Conservation (phyloP, 2,329 filamentous ascomycete genomes). For the Aplosporella prunicola region DNA sequence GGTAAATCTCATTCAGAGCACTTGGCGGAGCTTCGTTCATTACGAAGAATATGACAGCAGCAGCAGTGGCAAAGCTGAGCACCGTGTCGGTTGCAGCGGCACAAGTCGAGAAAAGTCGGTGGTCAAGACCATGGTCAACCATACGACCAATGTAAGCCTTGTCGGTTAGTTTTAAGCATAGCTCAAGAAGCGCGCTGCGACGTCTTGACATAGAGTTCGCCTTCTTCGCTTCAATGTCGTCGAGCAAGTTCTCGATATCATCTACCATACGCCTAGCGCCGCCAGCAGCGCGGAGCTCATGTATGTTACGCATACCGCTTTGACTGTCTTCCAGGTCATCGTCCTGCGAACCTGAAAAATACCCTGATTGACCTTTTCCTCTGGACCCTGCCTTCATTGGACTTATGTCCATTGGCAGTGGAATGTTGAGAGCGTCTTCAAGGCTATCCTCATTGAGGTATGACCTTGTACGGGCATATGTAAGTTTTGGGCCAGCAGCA, state of each 20-base stretch:
- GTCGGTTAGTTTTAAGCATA: constrained; percentile 46
- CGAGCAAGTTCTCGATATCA: constrained; percentile 47
- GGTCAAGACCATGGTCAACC: constrained; percentile 62
- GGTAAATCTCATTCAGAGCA: constrained; percentile 47
- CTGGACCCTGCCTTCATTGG: too few relatives aligned
- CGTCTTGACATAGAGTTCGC: constrained; percentile 36
- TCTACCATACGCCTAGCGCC: constrained; percentile 47
- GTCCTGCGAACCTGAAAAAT: too few relatives aligned
- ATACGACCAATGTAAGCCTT: constrained; percentile 61
- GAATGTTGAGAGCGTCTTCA: constrained; percentile 29
- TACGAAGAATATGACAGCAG: constrained; percentile 54
- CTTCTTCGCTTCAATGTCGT: constrained; percentile 45
- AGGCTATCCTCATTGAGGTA: constrained; percentile 46
- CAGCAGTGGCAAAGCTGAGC: constrained; percentile 53
- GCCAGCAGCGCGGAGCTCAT: constrained; percentile 52
- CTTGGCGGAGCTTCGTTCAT: constrained; percentile 51
- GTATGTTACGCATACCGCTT: constrained; percentile 46
- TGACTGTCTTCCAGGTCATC: constrained; percentile 38
- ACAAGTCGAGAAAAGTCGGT: constrained; percentile 55
- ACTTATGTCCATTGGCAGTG: too few relatives aligned
- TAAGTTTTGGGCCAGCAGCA: constrained; percentile 36
- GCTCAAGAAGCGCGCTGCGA: constrained; percentile 46
- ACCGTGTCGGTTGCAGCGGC: constrained; percentile 34
- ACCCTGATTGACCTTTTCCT: too few relatives aligned
- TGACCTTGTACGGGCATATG: constrained; percentile 51